Evolutionary conservation across 2,329 filamentous ascomycete species (phyloP), one percentile per base, ranked within the genome.

Genomic region (Pezicula carpinea): DNA sequence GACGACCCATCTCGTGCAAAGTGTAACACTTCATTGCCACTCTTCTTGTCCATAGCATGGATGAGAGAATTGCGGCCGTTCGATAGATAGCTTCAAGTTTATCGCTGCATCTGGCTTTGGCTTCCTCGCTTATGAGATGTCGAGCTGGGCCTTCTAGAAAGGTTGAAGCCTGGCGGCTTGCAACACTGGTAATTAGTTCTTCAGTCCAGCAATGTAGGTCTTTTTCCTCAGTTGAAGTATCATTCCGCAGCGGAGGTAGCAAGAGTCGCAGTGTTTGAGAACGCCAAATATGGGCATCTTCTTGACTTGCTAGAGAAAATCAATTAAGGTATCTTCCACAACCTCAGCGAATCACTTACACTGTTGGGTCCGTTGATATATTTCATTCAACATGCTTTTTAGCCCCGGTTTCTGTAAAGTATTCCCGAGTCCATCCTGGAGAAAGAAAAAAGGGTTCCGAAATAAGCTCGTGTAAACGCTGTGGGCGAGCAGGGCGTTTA

Each of bases 241-340:
- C 40, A 7, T 36, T 31, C 10, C 21, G 21, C 10, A 49, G 8
- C 3, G 52, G 43, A 10, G 53, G 55, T 8, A 53, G 21, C 3
- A 49, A 31, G 2, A 56, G 46, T 44, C 52, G 32, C 8, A 58
- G 31, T 5, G 49, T 53, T 23, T 55, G 42, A 17, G 53, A 54
- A 14, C 55, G 50, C 53, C 55, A 56, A 2, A 44, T 31, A 49
- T 55, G 48, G 3, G 55, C 49, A 22, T 58, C 50, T 45, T 47
- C 18, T 34, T 34, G 14, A 38, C 47, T 56, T 35, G 46, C 54
- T 57, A 39, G 17, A 36, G 6, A 3, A 10, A 29, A 10, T 11
- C 6, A 19, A 23, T 49, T 17, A n/a, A 42, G 40, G 10, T 10
- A 14, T 10, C 31, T 15, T 14, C 15, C 18, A 19, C 11, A 44